A percentile compares a stretch with the other conserved stretches of the same genome.
Evolutionary conservation across 371 early-diverging fungal genomes (phyloP).

Genomic region (Dinochytrium kinnereticum): DNA sequence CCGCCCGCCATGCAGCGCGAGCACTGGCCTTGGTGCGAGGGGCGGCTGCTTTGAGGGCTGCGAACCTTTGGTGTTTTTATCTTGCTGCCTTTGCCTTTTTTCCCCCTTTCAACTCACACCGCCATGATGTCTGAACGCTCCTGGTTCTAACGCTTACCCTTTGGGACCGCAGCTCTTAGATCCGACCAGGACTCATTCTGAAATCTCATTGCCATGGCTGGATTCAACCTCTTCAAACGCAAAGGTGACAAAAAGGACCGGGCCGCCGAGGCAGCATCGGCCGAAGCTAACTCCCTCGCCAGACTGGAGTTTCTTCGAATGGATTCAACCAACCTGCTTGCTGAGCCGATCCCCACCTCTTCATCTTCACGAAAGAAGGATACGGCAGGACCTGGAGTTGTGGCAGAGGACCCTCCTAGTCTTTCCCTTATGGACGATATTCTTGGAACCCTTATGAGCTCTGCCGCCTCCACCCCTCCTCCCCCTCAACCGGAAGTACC

Average conservation of each 20-base stretch:
- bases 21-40: background rate
- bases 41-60: background rate
- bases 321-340: conserved; percentile 6
- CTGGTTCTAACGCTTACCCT: too few relatives aligned
- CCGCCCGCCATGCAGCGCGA: background rate
- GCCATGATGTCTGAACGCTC: too few relatives aligned
- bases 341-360: background rate
- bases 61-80: background rate
- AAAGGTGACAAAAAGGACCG: background rate
- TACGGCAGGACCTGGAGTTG: background rate
- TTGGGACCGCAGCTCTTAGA: too few relatives aligned
- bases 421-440: conserved; percentile 6
- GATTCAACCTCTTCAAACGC: conserved; percentile 12
- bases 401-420: background rate
- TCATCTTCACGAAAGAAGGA: background rate
- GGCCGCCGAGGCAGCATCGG: conserved; percentile 7
- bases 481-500: background rate
- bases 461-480: background rate
- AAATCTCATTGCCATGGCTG: conserved; percentile 4
- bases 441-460: background rate
- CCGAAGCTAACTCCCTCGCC: conserved; percentile 5
- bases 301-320: background rate
- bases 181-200: too few relatives aligned
- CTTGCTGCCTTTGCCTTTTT: background rate
- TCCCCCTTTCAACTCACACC: too few relatives aligned